A percentile compares a stretch with the other conserved stretches of the same genome.
Evolutionary conservation across 1,139 yeast genomes (phyloP).

Genomic region (Yarrowia galli): DNA sequence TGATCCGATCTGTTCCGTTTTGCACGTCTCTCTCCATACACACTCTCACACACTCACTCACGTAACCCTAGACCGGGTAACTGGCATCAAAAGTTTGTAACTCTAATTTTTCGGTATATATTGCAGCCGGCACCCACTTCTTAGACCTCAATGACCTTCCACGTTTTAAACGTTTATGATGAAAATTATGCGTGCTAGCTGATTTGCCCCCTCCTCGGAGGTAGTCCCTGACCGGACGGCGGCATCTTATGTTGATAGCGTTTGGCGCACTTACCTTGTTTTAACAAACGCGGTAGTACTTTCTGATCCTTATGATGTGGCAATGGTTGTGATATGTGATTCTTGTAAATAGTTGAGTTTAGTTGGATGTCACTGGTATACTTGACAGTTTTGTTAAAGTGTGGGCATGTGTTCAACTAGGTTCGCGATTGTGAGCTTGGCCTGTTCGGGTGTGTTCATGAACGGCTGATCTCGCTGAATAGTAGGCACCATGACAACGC

Average conservation of each 20-base stretch:
- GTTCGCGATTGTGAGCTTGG: background rate
- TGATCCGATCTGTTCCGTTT: background rate
- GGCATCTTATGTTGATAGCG: constrained; percentile 52
- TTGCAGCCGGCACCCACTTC: constrained; percentile 32
- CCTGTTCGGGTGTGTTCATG: too few relatives aligned
- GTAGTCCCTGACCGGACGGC: constrained; percentile 53
- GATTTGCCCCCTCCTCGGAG: constrained; percentile 45
- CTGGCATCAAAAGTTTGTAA: constrained; percentile 8
- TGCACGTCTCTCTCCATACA: too few relatives aligned
- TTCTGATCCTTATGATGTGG: constrained; percentile 46
- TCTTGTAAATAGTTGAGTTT: background rate
- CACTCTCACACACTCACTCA: background rate
- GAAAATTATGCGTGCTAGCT: constrained; percentile 50
- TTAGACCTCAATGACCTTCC: constrained; percentile 49
- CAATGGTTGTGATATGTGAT: background rate
- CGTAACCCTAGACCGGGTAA: constrained; percentile 38
- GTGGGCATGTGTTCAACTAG: background rate
- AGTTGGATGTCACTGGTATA: background rate
- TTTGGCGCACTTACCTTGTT: constrained; percentile 53
- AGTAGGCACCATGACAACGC: too few relatives aligned
- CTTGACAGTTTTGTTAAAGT: background rate
- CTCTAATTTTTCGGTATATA: constrained; percentile 14
- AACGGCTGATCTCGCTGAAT: too few relatives aligned
- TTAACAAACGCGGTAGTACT: constrained; percentile 48
- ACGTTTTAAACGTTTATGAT: constrained; percentile 52